phyloP scores from a whole-genome alignment of 2,329 filamentous ascomycete genomes.

The Neonectria hederae region DNA sequence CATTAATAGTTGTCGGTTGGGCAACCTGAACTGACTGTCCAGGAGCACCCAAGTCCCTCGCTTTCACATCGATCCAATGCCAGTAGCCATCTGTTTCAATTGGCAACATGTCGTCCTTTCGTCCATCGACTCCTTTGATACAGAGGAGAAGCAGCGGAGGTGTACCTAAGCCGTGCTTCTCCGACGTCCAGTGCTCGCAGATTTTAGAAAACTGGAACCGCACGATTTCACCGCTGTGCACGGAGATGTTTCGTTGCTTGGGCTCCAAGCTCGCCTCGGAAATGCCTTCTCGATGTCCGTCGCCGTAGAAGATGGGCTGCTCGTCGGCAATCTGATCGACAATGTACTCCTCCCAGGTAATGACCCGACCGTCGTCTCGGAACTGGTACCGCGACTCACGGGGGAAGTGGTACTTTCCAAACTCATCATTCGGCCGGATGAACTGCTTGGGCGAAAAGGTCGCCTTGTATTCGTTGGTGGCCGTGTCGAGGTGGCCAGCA shows the following conservation, averaged over 20 bases:
- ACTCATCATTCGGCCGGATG: slow-evolving; percentile 75
- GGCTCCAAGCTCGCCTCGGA: slow-evolving; percentile 68
- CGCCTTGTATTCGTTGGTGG: slow-evolving; percentile 68
- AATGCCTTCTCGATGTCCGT: slow-evolving; percentile 60
- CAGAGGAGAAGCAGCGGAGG: slow-evolving; percentile 76
- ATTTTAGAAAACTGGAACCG: slow-evolving; percentile 83
- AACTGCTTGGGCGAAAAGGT: slow-evolving; percentile 73
- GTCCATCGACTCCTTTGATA: slow-evolving; percentile 72
- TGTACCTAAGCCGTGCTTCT: slow-evolving; percentile 71
- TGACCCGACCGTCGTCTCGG: slow-evolving; percentile 73
- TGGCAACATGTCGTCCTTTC: slow-evolving; percentile 73
- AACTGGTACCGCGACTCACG: slow-evolving; percentile 74
- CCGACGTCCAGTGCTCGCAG: slow-evolving; percentile 86
- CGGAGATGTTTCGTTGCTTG: slow-evolving; percentile 61
- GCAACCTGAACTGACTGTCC: slow-evolving; percentile 75
- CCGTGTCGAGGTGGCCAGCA: slow-evolving; percentile 72
- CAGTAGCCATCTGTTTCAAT: slow-evolving; percentile 81
- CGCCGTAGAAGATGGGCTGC: slow-evolving; percentile 57
- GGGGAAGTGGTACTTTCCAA: slow-evolving; percentile 85
- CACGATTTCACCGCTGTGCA: slow-evolving; percentile 65
- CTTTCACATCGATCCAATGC: slow-evolving; percentile 82
- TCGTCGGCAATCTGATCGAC: slow-evolving; percentile 65
- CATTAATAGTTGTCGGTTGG: slow-evolving; percentile 63
- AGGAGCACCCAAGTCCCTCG: slow-evolving; percentile 70
- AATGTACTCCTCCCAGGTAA: slow-evolving; percentile 86